phyloP scores from a whole-genome alignment of 768 basidiomycete species.

The Clavaria fumosa region DNA sequence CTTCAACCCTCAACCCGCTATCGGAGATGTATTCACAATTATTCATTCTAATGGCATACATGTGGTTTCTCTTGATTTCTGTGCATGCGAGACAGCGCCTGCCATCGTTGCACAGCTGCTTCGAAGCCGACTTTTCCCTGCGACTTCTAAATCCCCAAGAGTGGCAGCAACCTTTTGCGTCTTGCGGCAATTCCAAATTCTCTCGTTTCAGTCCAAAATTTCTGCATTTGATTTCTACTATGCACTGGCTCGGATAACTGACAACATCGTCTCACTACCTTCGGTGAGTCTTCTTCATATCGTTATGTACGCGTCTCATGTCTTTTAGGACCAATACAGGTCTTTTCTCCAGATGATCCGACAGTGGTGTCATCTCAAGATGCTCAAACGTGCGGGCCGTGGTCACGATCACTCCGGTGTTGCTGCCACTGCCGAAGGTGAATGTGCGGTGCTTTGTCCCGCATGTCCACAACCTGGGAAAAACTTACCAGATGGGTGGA shows the following conservation, averaged over 20 bases:
- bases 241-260: conserved; percentile 5
- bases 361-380: not conserved
- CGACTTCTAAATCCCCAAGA: conserved; percentile 6
- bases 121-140: conserved; percentile 10
- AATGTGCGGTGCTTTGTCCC: conserved; percentile 16
- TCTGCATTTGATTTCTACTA: conserved; percentile 11
- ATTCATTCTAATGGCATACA: conserved; percentile 11
- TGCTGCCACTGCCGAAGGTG: conserved; percentile 7
- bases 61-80: conserved; percentile 11
- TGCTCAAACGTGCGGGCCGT: conserved; percentile 10
- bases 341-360: not conserved
- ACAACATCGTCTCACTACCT: conserved; percentile 1
- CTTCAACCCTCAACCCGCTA: not conserved
- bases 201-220: conserved; percentile 8
- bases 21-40: conserved; percentile 8
- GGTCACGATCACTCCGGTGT: conserved; percentile 11
- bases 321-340: not conserved
- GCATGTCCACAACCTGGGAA: conserved; percentile 16
- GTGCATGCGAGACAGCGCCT: conserved; percentile 8
- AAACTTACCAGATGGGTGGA: conserved; percentile 16
- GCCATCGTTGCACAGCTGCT: conserved; percentile 8
- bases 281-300: not conserved
- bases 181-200: conserved; percentile 7
- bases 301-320: not conserved
- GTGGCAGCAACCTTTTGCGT: conserved; percentile 9